phyloP scores from a whole-genome alignment of 768 basidiomycete genomes.

The Amanita brunnescens region DNA sequence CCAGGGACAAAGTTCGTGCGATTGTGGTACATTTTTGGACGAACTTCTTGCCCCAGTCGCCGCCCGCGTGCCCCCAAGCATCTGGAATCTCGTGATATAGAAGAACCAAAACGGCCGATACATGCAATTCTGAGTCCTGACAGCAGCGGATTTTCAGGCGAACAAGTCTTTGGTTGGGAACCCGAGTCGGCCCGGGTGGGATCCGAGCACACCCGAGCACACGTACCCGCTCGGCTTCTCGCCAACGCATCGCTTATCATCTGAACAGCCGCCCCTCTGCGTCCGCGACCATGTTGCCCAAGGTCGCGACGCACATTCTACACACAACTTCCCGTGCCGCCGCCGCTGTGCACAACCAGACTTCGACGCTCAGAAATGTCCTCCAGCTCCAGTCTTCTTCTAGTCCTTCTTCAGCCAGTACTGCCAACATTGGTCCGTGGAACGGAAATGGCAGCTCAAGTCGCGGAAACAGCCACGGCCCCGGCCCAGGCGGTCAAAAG shows the following conservation, averaged over 20 bases:
- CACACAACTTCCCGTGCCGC: conserved; percentile 72
- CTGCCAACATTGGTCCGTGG: conserved; percentile 29
- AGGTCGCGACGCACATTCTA: conserved; percentile 71
- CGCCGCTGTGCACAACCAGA: conserved; percentile 66
- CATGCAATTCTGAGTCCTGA: too few species aligned
- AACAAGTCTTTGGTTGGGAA: too few species aligned
- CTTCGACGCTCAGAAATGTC: conserved; percentile 66
- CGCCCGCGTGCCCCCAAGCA: too few species aligned
- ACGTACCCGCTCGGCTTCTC: not conserved
- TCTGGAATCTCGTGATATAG: too few species aligned
- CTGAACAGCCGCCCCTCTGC: not conserved
- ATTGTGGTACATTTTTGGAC: too few species aligned
- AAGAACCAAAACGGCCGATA: too few species aligned
- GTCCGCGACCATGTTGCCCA: conserved; percentile 57
- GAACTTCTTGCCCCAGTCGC: too few species aligned
- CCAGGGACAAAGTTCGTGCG: too few species aligned
- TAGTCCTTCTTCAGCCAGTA: conserved; percentile 31
- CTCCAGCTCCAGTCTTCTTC: conserved; percentile 56
- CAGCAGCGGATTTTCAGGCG: too few species aligned
- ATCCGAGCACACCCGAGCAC: not conserved
- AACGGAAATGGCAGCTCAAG: conserved; percentile 40
- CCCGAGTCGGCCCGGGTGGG: too few species aligned
- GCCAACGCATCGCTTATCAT: not conserved
- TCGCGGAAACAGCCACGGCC: conserved; percentile 37
- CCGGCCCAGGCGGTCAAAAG: conserved; percentile 67